phyloP scores from a whole-genome alignment of 495 filamentous ascomycete species.

The Hypoxylon fragiforme region DNA sequence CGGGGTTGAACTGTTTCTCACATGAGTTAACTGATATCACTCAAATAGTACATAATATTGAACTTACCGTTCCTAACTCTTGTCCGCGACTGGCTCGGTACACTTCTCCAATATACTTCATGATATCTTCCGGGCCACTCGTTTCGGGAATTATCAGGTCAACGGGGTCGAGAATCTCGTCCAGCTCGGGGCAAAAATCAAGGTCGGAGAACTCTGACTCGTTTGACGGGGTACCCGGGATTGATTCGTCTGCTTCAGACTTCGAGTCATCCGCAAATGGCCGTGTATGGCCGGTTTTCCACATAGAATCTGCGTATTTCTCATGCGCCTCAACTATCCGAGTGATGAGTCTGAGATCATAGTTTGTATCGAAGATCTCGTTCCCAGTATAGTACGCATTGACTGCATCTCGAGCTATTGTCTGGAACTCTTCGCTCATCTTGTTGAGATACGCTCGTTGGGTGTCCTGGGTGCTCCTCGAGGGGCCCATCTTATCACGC shows the following conservation, averaged over 20 bases:
- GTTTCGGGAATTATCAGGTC: background rate
- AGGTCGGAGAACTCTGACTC: background rate
- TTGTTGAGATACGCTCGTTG: conserved; percentile 42
- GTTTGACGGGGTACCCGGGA: background rate
- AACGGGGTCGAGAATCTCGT: conserved; percentile 24
- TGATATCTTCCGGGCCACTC: conserved; percentile 13
- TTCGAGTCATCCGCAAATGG: conserved; percentile 33
- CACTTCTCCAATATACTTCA: conserved; percentile 33
- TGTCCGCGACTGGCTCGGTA: conserved; percentile 37
- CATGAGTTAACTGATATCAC: background rate
- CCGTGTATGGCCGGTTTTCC: conserved; percentile 44
- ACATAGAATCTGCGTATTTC: conserved; percentile 46
- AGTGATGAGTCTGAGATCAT: conserved; percentile 49
- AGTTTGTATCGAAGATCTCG: conserved; percentile 42
- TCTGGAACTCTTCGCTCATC: conserved; percentile 49
- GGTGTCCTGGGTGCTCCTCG: conserved; percentile 23
- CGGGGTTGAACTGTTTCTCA: conserved; percentile 37
- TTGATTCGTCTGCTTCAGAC: background rate
- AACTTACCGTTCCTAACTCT: background rate
- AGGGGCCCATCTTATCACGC: conserved; percentile 48
- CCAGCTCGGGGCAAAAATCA: conserved; percentile 30
- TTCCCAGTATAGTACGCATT: conserved; percentile 48
- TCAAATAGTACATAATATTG: background rate
- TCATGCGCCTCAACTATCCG: conserved; percentile 46
- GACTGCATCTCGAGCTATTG: conserved; percentile 35